Evolutionary conservation across 164 flowering plant genomes (phyloP).

Genomic region (Platanus orientalis): DNA sequence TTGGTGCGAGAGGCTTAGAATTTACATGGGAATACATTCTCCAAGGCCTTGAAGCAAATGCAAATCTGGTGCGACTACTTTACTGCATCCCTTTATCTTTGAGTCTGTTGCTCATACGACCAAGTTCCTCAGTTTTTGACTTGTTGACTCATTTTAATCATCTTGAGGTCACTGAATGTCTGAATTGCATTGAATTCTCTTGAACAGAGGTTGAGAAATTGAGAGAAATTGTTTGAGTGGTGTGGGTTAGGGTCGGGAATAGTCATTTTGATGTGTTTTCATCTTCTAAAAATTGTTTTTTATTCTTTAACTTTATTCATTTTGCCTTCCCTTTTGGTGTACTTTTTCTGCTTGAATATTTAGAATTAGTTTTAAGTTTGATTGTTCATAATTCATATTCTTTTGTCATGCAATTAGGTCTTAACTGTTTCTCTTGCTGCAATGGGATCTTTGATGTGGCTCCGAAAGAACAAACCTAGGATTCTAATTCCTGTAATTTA

Average conservation of each 20-base stretch:
- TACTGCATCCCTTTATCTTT: conserved; percentile 3
- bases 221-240: not conserved
- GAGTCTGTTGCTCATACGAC: no score
- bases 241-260: not conserved
- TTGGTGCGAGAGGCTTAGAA: conserved; percentile 96
- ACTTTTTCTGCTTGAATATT: no score
- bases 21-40: conserved; percentile 95
- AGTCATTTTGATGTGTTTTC: no score
- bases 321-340: not conserved
- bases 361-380: no score
- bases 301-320: not conserved
- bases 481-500: conserved; percentile 87
- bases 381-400: not conserved
- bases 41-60: conserved; percentile 98
- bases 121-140: no score
- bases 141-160: no score
- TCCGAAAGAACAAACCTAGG: conserved; percentile 90
- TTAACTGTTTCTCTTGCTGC: conserved; percentile 90
- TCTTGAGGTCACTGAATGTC: no score
- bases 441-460: conserved; percentile 96
- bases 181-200: no score
- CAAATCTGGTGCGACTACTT: conserved; percentile 66
- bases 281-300: no score
- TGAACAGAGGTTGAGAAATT: not conserved
- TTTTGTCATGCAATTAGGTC: conserved; percentile 42